Conservation (phyloP, 2,329 filamentous ascomycete species). For the Gaeumannomyces sp. region DNA sequence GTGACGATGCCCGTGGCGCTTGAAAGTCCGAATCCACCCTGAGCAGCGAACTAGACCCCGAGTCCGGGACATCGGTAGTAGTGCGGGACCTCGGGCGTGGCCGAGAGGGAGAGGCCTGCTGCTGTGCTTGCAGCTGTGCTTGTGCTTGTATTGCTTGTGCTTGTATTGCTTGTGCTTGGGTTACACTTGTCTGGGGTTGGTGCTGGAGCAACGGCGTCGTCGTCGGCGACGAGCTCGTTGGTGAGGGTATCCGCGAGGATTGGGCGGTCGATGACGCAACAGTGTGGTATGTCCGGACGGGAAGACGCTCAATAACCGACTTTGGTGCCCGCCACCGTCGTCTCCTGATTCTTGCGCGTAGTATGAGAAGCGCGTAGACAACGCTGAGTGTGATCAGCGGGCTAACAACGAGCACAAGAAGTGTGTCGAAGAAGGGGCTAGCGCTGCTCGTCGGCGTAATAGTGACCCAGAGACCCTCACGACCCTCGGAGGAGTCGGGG, state of each 20-base stretch:
- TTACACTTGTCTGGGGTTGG: constrained; percentile 54
- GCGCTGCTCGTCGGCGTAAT: constrained; percentile 84
- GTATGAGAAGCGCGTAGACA: constrained; percentile 80
- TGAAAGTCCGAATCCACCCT: constrained; percentile 37
- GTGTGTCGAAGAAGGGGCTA: constrained; percentile 90
- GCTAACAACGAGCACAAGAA: constrained; percentile 93
- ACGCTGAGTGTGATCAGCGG: constrained; percentile 87
- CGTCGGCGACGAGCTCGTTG: constrained; percentile 60
- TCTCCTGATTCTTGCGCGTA: constrained; percentile 82
- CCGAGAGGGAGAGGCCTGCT: constrained; percentile 22
- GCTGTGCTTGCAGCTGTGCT: not conserved
- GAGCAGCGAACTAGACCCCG: constrained; percentile 33
- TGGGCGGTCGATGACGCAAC: constrained; percentile 58
- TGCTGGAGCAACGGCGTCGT: constrained; percentile 76
- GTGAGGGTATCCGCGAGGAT: constrained; percentile 53
- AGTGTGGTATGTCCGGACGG: constrained; percentile 90
- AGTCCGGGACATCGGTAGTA: constrained; percentile 53
- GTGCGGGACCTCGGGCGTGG: constrained; percentile 60
- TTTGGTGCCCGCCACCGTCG: constrained; percentile 96
- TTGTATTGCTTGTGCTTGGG: constrained; percentile 73
- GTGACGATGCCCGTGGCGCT: constrained; percentile 27
- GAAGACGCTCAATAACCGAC: constrained; percentile 88
- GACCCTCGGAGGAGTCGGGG: constrained; percentile 33
- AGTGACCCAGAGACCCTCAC: constrained; percentile 91
- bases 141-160: constrained; percentile 26